Conservation (phyloP, 352 stramenopile species). For the Pseudoperonospora humuli region DNA sequence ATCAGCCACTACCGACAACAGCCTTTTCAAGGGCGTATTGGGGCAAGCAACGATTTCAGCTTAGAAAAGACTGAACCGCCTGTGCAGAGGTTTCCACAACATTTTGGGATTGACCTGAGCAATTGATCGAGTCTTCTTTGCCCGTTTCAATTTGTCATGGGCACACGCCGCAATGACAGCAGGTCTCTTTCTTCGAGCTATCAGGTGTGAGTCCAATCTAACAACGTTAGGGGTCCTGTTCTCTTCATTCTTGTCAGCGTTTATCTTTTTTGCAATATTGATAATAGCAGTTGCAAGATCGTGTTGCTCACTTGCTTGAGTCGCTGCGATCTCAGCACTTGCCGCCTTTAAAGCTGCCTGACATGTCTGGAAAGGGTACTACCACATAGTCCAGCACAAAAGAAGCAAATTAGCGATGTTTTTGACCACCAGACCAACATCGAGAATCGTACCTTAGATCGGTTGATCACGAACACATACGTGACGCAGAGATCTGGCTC, state of each 20-base stretch:
- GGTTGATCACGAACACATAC: constrained; percentile 84
- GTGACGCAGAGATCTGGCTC: constrained; percentile 76
- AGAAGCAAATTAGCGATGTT: background rate
- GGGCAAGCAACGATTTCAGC: background rate
- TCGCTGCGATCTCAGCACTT: constrained; percentile 7
- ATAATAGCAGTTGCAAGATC: constrained; percentile 24
- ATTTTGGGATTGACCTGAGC: background rate
- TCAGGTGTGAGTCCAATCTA: background rate
- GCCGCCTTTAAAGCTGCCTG: constrained; percentile 12
- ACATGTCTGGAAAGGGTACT: constrained; percentile 32
- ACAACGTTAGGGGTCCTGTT: background rate
- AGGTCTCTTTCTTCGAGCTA: background rate
- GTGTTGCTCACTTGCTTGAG: constrained; percentile 15
- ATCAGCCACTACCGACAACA: too few species aligned
- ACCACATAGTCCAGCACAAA: constrained; percentile 4
- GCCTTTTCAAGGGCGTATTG: too few species aligned
- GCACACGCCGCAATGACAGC: background rate
- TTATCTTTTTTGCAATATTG: constrained; percentile 17
- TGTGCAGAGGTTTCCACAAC: constrained; percentile 27
- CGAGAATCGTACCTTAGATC: constrained; percentile 39
- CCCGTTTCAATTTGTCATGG: background rate
- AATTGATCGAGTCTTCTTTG: background rate
- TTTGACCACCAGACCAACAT: background rate
- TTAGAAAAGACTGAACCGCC: constrained; percentile 3
- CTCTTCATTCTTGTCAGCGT: constrained; percentile 2